Base-by-base conservation (phyloP, 176 grass and related monocot species). In the Canna indica region DNA sequence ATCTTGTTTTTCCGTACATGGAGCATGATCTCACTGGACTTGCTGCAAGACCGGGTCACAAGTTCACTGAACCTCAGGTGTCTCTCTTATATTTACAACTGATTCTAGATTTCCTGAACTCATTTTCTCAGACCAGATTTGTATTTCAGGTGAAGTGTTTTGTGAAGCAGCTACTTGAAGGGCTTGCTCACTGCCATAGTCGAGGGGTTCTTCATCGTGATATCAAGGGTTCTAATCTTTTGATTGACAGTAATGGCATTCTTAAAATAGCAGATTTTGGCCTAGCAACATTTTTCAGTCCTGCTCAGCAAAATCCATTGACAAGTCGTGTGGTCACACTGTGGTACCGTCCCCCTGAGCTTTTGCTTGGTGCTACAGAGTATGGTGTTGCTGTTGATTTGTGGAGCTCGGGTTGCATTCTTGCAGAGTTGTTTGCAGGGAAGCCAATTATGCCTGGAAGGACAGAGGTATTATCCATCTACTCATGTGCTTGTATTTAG, bases 371-470 rank as follows among this genome's bases (percentile, higher is more conserved):
- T 58, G 85, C 85, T 41, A 91, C 81, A 1, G 85, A 91, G 33
- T 96, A 96, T 50, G 63, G 70, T 64, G 92, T 82, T 53, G 81
- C 83, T 39, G 88, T 96, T 28, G 92, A 96, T 71, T 83, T 96
- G 79, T 96, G 92, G 92, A 91, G 88, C 38, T 79, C 92, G 41
- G 92, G 92, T 25, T 96, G 92, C 74, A 96, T 96, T n/a, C 77
- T 96, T 24, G 92, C 81, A 36, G 92, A 96, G 75, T 52, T 96
- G 71, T 81, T 96, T 53, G 77, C 77, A 53, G 83, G 92, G 54
- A 96, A 86, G 68, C 88, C 88, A 54, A 91, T 96, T 60, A 96
- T 96, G 85, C 81, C 88, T 24, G 88, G 92, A 82, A 83, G 88
- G 85, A 96, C 92, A 1, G 88, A 96, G 92, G 92, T 91, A 83